Percentiles rank a stretch among this genome's conserved stretches.
These are phyloP conservation scores for Neurospora cerealis DNA, from an alignment of 495 filamentous ascomycete genomes.

Conservation along the genomic window DNA sequence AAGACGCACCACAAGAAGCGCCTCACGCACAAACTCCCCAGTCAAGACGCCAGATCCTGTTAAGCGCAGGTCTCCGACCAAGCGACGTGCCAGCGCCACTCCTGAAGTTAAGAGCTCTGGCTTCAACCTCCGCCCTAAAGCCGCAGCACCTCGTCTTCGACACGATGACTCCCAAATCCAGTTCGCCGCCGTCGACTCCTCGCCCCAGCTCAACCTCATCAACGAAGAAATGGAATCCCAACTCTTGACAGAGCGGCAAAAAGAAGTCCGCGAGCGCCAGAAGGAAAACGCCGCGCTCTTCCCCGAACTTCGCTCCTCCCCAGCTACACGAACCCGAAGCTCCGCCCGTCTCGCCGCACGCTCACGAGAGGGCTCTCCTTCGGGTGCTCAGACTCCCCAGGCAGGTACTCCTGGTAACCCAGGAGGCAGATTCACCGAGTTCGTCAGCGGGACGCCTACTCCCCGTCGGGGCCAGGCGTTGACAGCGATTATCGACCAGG, in stretches of 20 bases:
- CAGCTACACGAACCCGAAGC: conserved; percentile 17
- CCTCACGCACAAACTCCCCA: background rate
- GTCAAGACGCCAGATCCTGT: conserved; percentile 17
- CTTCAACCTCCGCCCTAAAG: conserved; percentile 8
- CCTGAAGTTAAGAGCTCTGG: conserved; percentile 12
- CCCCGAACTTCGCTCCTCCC: conserved; percentile 55
- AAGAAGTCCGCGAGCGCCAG: conserved; percentile 58
- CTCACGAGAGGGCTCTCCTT: background rate
- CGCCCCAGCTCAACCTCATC: conserved; percentile 26
- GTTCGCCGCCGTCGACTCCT: conserved; percentile 56
- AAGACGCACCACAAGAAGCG: conserved; percentile 1
- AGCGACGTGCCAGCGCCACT: conserved; percentile 18
- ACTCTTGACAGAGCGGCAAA: conserved; percentile 62
- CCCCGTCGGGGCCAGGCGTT: conserved; percentile 42
- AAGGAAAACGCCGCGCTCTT: conserved; percentile 60
- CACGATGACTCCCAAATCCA: conserved; percentile 74
- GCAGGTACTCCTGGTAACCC: conserved; percentile 29
- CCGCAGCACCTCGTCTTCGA: conserved; percentile 33
- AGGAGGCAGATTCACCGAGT: conserved; percentile 42
- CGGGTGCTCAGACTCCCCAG: conserved; percentile 3
- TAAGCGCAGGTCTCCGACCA: conserved; percentile 13
- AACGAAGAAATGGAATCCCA: conserved; percentile 45
- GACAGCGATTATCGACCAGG: conserved; percentile 27
- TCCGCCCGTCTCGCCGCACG: background rate
- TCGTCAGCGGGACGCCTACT: conserved; percentile 74